Conservation (phyloP, 1,139 yeast species). For the Pichia sp. region DNA sequence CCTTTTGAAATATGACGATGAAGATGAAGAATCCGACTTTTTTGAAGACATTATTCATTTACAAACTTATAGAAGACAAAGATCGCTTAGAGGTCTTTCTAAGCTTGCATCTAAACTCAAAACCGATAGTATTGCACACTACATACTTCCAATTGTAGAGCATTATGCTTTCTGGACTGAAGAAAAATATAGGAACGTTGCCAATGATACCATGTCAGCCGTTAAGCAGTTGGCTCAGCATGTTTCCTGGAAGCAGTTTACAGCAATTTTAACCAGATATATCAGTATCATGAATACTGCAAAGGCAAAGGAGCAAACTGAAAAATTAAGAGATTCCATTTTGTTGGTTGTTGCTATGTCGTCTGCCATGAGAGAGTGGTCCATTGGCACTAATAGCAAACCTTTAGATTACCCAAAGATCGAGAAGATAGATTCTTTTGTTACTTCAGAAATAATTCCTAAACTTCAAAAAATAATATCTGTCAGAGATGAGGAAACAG, state of each 20-base stretch:
- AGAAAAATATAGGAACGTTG: slow-evolving; percentile 64
- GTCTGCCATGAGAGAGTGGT: slow-evolving; percentile 41
- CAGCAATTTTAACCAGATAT: slow-evolving; percentile 70
- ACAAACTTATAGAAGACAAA: slow-evolving; percentile 80
- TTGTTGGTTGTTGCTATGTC: slow-evolving; percentile 62
- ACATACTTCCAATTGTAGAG: slow-evolving; percentile 80
- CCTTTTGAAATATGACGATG: slow-evolving; percentile 42
- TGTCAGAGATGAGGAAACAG: slow-evolving; percentile 71
- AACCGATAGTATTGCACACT: slow-evolving; percentile 67
- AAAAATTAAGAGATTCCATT: slow-evolving; percentile 55
- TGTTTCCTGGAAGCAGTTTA: slow-evolving; percentile 76
- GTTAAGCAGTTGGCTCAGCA: slow-evolving; percentile 56
- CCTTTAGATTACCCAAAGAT: slow-evolving; percentile 33
- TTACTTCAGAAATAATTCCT: slow-evolving; percentile 59
- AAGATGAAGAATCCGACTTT: slow-evolving; percentile 82
- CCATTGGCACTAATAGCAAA: slow-evolving; percentile 27
- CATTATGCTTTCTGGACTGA: slow-evolving; percentile 59
- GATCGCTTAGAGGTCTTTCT: slow-evolving; percentile 66
- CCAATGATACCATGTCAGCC: slow-evolving; percentile 66
- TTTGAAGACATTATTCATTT: slow-evolving; percentile 78
- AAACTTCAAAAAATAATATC: slow-evolving; percentile 55
- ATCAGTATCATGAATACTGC: slow-evolving; percentile 43
- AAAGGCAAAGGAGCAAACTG: slow-evolving; percentile 36
- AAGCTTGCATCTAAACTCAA: slow-evolving; percentile 40
- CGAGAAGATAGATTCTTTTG: slow-evolving; percentile 47